Evolutionary conservation across 371 early-diverging fungal species (phyloP).

Genomic region (Mycotypha africana): DNA sequence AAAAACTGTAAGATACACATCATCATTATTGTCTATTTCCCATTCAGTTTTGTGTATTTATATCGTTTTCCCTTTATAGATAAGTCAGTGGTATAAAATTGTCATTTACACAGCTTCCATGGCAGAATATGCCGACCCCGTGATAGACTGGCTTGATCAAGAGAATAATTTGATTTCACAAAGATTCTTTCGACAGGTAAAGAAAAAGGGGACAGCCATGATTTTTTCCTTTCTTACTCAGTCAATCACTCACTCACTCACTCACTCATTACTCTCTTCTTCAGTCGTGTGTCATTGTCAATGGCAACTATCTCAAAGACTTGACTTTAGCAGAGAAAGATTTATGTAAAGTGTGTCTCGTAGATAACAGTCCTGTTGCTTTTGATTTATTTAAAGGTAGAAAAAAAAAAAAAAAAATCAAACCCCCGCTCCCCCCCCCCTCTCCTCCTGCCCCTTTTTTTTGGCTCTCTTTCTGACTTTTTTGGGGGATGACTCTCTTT

Average conservation of each 20-base stretch:
- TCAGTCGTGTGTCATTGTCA: slow-evolving; percentile 67
- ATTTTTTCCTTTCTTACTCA: not conserved
- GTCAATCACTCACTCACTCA: not conserved
- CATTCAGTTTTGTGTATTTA: not conserved
- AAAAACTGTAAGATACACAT: slow-evolving; percentile 69
- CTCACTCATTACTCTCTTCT: not conserved
- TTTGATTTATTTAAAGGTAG: slow-evolving; percentile 81
- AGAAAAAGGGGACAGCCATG: too few species aligned
- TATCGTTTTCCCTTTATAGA: slow-evolving; percentile 33
- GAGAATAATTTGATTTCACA: slow-evolving; percentile 67
- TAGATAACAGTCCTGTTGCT: slow-evolving; percentile 89
- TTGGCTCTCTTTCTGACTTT: too few species aligned
- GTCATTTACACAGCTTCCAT: slow-evolving; percentile 98
- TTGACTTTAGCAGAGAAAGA: slow-evolving; percentile 77
- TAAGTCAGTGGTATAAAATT: slow-evolving; percentile 94
- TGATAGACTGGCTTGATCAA: slow-evolving; percentile 92
- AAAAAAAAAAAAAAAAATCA: not conserved
- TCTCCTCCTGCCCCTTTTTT: too few species aligned
- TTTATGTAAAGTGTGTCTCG: slow-evolving; percentile 80
- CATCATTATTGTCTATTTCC: not conserved
- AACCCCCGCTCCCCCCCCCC: too few species aligned
- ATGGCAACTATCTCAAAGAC: slow-evolving; percentile 87
- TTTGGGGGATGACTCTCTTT: too few species aligned
- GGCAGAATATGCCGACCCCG: slow-evolving; percentile 97
- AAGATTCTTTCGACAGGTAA: slow-evolving; percentile 83